Conservation (phyloP, 2,329 filamentous ascomycete species). For the Epichloe brachyelytri region DNA sequence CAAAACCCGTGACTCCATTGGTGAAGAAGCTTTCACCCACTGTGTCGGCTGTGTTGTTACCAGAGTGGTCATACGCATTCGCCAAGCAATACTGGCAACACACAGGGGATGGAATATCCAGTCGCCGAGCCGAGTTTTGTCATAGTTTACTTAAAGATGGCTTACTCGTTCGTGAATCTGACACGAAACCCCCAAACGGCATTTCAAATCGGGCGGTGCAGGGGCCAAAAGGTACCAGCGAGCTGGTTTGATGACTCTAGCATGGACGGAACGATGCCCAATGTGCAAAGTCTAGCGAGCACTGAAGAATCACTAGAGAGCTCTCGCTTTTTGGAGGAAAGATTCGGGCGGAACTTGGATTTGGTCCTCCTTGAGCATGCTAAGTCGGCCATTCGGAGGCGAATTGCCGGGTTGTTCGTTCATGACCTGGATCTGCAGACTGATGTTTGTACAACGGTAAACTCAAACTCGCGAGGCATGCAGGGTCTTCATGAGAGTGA, state of each 20-base stretch:
- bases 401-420: conserved; percentile 78
- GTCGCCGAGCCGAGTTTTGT: conserved; percentile 82
- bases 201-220: conserved; percentile 35
- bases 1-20: conserved; percentile 35
- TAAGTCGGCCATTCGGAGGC: conserved; percentile 69
- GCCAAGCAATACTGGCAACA: conserved; percentile 99
- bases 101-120: conserved; percentile 83
- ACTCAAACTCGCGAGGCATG: conserved; percentile 39
- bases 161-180: conserved; percentile 30
- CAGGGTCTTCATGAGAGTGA: conserved; percentile 67
- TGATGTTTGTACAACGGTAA: conserved; percentile 11
- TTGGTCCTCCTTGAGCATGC: conserved; percentile 67
- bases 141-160: conserved; percentile 60
- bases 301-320: conserved; percentile 47
- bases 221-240: conserved; percentile 73
- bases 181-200: conserved; percentile 14
- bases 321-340: conserved; percentile 76
- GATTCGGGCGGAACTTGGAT: conserved; percentile 85
- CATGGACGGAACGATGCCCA: conserved; percentile 8
- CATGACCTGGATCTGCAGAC: conserved; percentile 46
- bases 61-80: conserved; percentile 49
- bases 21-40: conserved; percentile 44
- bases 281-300: conserved; percentile 8
- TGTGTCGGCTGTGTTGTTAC: conserved; percentile 60
- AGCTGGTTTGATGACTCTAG: conserved; percentile 17